phyloP scores from a whole-genome alignment of 139 green algal genomes.

The Nannochloris sp. region DNA sequence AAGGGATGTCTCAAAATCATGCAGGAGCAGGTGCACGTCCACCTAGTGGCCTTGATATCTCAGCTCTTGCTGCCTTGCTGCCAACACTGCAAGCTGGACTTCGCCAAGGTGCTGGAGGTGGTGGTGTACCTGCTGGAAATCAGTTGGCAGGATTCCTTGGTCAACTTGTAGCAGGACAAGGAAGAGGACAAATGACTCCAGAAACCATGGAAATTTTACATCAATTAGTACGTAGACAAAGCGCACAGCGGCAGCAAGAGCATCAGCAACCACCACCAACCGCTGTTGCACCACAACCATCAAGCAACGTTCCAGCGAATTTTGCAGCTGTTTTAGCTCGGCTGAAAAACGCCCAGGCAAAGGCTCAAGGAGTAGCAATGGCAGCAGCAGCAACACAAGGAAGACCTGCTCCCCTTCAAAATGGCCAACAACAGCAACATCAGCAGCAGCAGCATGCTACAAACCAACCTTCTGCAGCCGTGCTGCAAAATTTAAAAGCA shows the following conservation, averaged over 20 bases:
- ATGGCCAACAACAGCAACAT: not conserved
- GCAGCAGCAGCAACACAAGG: not conserved
- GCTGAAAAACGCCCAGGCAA: not conserved
- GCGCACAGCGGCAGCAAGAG: not conserved
- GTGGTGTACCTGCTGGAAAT: too few species aligned
- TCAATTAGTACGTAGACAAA: not conserved
- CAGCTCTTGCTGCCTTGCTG: not conserved
- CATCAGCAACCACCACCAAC: not conserved
- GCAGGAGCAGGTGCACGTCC: too few species aligned
- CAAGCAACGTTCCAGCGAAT: not conserved
- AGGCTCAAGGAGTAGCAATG: not conserved
- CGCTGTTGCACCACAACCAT: not conserved
- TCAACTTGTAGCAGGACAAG: too few species aligned
- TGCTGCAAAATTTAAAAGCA: not conserved
- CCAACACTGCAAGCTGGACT: not conserved
- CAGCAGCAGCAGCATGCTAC: not conserved
- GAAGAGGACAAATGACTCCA: too few species aligned
- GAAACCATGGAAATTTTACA: not conserved
- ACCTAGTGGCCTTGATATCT: too few species aligned
- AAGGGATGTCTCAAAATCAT: too few species aligned
- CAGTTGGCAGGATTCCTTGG: too few species aligned
- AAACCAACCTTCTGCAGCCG: not conserved
- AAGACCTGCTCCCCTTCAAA: not conserved
- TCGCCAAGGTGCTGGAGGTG: not conserved
- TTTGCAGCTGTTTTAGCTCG: not conserved